A percentile compares a stretch with the other conserved stretches of the same genome.
phyloP scores from a whole-genome alignment of 768 basidiomycete genomes.

The Suillus brevipes region DNA sequence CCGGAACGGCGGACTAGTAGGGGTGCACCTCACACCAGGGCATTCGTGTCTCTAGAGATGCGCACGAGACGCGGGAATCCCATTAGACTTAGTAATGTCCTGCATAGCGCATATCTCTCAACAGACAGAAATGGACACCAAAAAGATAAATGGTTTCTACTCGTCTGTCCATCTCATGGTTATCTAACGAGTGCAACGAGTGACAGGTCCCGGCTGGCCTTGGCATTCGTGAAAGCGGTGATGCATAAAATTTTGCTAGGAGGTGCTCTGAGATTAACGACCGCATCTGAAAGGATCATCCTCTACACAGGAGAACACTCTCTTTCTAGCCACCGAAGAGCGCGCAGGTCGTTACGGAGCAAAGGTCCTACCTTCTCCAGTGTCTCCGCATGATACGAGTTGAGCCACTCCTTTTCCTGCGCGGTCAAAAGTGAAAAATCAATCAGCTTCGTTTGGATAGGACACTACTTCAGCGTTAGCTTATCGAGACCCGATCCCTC shows the following conservation, averaged over 20 bases:
- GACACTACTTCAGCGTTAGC: constrained; percentile 47
- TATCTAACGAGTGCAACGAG: too few species aligned
- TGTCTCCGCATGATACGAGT: constrained; percentile 79
- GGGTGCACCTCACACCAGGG: too few species aligned
- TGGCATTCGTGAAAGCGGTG: not conserved
- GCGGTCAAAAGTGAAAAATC: constrained; percentile 59
- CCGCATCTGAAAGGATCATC: not conserved
- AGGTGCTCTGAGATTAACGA: not conserved
- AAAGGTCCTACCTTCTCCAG: constrained; percentile 72
- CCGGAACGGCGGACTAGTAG: too few species aligned
- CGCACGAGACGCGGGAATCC: too few species aligned
- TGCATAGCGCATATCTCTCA: too few species aligned
- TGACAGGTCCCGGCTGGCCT: too few species aligned
- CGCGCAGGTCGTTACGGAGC: constrained; percentile 59
- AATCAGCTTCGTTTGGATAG: constrained; percentile 85
- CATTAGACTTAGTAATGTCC: too few species aligned
- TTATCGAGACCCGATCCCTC: not conserved
- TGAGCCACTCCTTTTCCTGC: constrained; percentile 80
- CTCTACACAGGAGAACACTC: constrained; percentile 43
- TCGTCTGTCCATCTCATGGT: too few species aligned
- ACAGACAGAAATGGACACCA: too few species aligned
- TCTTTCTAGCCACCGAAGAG: constrained; percentile 61
- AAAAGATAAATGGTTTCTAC: too few species aligned
- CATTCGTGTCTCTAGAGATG: too few species aligned
- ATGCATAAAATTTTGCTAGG: not conserved